phyloP scores from a whole-genome alignment of 2,329 filamentous ascomycete species.

The Tolypocladium sp. region DNA sequence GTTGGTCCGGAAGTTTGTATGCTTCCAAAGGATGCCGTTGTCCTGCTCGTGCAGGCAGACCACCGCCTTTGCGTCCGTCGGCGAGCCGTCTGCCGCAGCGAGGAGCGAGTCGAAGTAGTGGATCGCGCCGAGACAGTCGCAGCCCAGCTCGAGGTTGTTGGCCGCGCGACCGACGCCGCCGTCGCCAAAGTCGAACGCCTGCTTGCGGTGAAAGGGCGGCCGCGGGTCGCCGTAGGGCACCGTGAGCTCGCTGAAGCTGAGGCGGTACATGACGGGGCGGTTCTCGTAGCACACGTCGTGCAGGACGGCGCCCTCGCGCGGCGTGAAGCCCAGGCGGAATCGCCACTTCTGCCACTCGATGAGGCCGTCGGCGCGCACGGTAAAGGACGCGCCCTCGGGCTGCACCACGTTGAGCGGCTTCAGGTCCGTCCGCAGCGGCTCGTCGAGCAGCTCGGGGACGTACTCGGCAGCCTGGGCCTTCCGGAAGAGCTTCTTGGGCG shows the following conservation, averaged over 20 bases:
- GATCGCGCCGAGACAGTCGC: conserved; percentile 61
- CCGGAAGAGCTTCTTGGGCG: conserved; percentile 36
- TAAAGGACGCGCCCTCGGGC: conserved; percentile 58
- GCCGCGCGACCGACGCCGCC: conserved; percentile 56
- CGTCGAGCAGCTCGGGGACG: conserved; percentile 39
- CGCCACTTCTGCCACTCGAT: conserved; percentile 59
- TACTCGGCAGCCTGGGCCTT: conserved; percentile 33
- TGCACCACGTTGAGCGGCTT: conserved; percentile 69
- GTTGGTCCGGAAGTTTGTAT: conserved; percentile 58
- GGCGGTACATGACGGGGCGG: conserved; percentile 55
- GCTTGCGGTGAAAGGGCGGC: conserved; percentile 57
- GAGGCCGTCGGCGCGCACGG: conserved; percentile 37
- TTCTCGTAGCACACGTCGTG: conserved; percentile 62
- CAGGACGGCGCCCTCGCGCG: conserved; percentile 60
- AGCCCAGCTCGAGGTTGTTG: conserved; percentile 61
- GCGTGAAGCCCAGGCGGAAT: conserved; percentile 61
- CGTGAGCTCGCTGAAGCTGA: conserved; percentile 61
- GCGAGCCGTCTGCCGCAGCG: conserved; percentile 42
- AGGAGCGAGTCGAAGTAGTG: conserved; percentile 52
- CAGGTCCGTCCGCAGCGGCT: conserved; percentile 37
- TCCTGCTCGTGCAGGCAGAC: conserved; percentile 65
- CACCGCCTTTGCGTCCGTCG: conserved; percentile 44
- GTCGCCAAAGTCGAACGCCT: conserved; percentile 65
- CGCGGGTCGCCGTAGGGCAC: conserved; percentile 61
- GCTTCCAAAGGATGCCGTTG: conserved; percentile 63